phyloP scores from a whole-genome alignment of 139 green algal species.

The Coelastrella sp. region DNA sequence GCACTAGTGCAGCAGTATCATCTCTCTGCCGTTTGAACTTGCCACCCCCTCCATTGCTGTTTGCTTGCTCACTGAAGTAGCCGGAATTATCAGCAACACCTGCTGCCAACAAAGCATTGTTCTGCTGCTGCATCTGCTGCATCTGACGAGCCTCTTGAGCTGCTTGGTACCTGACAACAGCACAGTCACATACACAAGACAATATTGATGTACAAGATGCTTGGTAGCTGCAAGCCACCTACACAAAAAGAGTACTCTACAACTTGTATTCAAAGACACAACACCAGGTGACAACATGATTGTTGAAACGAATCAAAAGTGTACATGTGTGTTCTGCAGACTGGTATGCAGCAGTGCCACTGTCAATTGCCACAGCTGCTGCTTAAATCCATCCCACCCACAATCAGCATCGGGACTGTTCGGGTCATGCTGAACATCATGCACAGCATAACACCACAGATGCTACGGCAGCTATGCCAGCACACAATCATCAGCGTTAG shows the following conservation, averaged over 20 bases:
- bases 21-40: background rate
- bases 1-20: background rate
- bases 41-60: background rate
- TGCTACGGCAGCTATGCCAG: too few relatives aligned
- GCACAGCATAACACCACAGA: too few relatives aligned
- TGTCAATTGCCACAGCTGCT: too few relatives aligned
- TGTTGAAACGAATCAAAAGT: too few relatives aligned
- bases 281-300: too few relatives aligned
- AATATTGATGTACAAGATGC: background rate
- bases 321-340: too few relatives aligned
- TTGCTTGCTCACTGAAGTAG: background rate
- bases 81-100: background rate
- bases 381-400: too few relatives aligned
- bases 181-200: background rate
- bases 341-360: too few relatives aligned
- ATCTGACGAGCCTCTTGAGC: background rate
- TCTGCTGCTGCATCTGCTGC: background rate
- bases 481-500: too few relatives aligned
- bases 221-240: background rate
- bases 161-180: background rate
- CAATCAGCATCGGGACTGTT: too few relatives aligned
- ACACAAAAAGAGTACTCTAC: background rate
- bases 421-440: too few relatives aligned
- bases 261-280: background rate
- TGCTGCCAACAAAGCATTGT: background rate